phyloP scores from a whole-genome alignment of 1,139 yeast genomes.

The Entelexis sorbosivorans region DNA sequence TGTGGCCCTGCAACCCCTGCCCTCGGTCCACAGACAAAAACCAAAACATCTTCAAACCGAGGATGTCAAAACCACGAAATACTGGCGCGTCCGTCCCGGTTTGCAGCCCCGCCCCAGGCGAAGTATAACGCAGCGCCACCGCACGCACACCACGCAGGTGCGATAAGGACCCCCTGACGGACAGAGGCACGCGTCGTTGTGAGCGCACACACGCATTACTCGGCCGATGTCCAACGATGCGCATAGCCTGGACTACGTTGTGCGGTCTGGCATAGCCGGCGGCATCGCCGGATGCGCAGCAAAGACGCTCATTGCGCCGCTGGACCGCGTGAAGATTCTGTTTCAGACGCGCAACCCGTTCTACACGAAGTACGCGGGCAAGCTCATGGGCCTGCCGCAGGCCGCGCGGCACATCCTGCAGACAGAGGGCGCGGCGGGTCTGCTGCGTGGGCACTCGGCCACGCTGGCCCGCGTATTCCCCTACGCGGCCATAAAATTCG shows the following conservation, averaged over 20 bases:
- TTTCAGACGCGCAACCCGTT: slow-evolving; percentile 94
- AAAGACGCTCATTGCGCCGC: slow-evolving; percentile 86
- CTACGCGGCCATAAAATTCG: slow-evolving; percentile 92
- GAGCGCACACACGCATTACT: background rate
- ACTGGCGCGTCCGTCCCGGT: too few species aligned
- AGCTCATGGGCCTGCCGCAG: slow-evolving; percentile 58
- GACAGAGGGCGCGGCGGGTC: slow-evolving; percentile 67
- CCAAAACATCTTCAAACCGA: slow-evolving; percentile 1
- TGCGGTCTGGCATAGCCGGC: slow-evolving; percentile 84
- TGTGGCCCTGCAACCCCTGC: background rate
- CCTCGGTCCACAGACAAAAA: background rate
- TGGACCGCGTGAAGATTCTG: slow-evolving; percentile 85
- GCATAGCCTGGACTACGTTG: slow-evolving; percentile 63
- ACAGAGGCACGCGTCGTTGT: background rate
- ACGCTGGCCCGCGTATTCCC: slow-evolving; percentile 87
- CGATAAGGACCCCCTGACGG: background rate
- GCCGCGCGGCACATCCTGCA: slow-evolving; percentile 61
- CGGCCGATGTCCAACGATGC: slow-evolving; percentile 5
- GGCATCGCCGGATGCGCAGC: slow-evolving; percentile 95
- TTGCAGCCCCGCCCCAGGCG: too few species aligned
- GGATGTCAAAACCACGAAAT: background rate
- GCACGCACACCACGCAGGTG: background rate
- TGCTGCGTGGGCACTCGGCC: slow-evolving; percentile 92
- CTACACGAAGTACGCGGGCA: slow-evolving; percentile 68
- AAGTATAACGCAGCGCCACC: too few species aligned